A percentile compares a stretch with the other conserved stretches of the same genome.
Conservation (phyloP, 192 early-diverging fungal genomes). For the Coemansia furcata region DNA sequence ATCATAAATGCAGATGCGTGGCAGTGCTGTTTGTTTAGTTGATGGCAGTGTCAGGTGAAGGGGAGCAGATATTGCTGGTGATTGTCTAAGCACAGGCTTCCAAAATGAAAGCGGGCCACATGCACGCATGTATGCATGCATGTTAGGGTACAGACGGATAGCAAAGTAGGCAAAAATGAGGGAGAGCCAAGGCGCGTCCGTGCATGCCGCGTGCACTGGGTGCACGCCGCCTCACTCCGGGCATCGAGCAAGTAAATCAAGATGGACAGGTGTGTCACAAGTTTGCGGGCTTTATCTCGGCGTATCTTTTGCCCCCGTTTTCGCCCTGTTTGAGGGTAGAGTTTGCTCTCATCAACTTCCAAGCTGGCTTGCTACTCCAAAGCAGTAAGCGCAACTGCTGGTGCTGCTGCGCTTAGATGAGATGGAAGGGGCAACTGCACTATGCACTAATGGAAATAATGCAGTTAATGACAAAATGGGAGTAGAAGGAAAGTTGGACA, state of each 20-base stretch:
- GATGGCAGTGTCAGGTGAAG: conserved; percentile 1
- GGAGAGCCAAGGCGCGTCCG: background rate
- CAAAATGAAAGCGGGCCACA: conserved; percentile 6
- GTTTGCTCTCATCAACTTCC: background rate
- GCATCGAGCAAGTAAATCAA: background rate
- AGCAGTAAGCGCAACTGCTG: background rate
- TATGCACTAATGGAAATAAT: background rate
- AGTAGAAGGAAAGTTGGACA: background rate
- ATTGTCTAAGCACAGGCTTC: background rate
- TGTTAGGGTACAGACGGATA: background rate
- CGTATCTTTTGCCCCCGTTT: background rate
- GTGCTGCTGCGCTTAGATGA: background rate
- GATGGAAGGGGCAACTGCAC: background rate
- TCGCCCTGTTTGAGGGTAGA: background rate
- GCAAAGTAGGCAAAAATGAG: background rate
- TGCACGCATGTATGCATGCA: background rate
- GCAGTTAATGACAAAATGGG: background rate
- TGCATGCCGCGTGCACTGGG: background rate
- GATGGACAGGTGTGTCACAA: background rate
- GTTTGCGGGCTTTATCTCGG: background rate
- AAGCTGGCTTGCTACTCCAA: background rate
- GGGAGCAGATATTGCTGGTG: background rate
- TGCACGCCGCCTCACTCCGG: background rate
- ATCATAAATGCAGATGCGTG: background rate
- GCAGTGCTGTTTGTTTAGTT: background rate